A percentile compares a stretch with the other conserved stretches of the same genome.
Evolutionary conservation across 2,329 filamentous ascomycete genomes (phyloP).

Genomic region (Penicillium sp.): DNA sequence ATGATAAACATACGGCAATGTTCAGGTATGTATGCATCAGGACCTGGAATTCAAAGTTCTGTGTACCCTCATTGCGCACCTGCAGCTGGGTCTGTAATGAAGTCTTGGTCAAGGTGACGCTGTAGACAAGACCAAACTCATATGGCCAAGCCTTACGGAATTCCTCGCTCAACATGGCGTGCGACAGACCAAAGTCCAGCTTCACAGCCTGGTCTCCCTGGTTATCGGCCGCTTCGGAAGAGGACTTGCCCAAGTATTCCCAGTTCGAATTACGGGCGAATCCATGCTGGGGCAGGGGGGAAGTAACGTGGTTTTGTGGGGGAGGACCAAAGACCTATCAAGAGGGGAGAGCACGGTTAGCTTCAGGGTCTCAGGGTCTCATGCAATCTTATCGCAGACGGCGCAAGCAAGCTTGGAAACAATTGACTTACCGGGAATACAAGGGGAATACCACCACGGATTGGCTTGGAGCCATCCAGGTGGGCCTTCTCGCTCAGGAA

Average conservation of each 20-base stretch:
- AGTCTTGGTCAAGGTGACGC: conserved; percentile 76
- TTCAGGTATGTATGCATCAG: conserved; percentile 89
- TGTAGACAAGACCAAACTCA: conserved; percentile 89
- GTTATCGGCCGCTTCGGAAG: conserved; percentile 36
- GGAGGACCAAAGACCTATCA: conserved; percentile 77
- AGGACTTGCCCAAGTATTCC: conserved; percentile 72
- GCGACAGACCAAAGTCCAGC: conserved; percentile 90
- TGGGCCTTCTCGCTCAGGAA: conserved; percentile 79
- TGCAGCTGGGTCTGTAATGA: conserved; percentile 78
- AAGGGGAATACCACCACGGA: conserved; percentile 86
- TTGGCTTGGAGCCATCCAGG: conserved; percentile 84
- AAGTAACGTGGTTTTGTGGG: conserved; percentile 73
- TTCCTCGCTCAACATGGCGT: conserved; percentile 67
- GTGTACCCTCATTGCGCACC: conserved; percentile 81
- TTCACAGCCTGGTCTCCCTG: conserved; percentile 70
- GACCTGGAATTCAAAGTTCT: conserved; percentile 86
- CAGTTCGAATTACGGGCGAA: conserved; percentile 87
- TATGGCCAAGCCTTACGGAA: conserved; percentile 76
- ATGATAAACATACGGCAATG: conserved; percentile 63
- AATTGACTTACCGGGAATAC: conserved; percentile 76
- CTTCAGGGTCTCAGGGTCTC: not conserved
- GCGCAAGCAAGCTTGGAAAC: not conserved
- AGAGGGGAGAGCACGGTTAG: not conserved
- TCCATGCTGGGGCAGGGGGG: conserved; percentile 83
- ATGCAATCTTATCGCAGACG: not conserved